Conservation (phyloP, 192 early-diverging fungal species). For the Phycomyces nitens region DNA sequence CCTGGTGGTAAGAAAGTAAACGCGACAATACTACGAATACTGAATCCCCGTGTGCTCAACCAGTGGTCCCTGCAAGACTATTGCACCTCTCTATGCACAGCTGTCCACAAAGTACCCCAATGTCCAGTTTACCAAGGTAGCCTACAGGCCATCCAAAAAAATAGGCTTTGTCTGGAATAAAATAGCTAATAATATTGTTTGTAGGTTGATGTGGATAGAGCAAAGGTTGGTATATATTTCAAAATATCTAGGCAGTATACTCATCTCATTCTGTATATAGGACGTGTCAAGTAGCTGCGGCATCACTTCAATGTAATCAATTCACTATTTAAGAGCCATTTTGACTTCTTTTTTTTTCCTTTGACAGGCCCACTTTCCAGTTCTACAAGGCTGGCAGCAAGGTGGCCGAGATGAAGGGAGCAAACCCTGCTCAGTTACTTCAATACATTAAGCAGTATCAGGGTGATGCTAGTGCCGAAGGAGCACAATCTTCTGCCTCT, state of each 20-base stretch:
- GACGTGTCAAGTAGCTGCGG: slow-evolving; percentile 39
- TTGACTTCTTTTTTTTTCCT: background rate
- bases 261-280: slow-evolving; percentile 10
- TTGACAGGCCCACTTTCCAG: slow-evolving; percentile 80
- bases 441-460: slow-evolving; percentile 62
- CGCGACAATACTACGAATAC: too few species aligned
- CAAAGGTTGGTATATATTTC: slow-evolving; percentile 19
- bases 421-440: slow-evolving; percentile 68
- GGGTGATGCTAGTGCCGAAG: slow-evolving; percentile 27
- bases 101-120: slow-evolving; percentile 45
- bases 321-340: too few species aligned
- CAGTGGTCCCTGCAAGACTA: slow-evolving; percentile 51
- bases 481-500: background rate
- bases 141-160: too few species aligned
- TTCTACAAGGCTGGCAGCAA: slow-evolving; percentile 74
- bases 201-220: slow-evolving; percentile 27
- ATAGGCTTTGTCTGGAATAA: too few species aligned
- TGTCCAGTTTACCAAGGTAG: slow-evolving; percentile 52
- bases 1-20: slow-evolving; percentile 25
- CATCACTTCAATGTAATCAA: slow-evolving; percentile 47
- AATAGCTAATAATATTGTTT: too few species aligned
- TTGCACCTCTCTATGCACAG: slow-evolving; percentile 50
- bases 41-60: too few species aligned
- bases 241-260: background rate
- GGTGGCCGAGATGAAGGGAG: slow-evolving; percentile 79